Evolutionary conservation across 2,329 filamentous ascomycete genomes (phyloP), one percentile per base, ranked within the genome.

Genomic region (Geoglossum cookeanum): DNA sequence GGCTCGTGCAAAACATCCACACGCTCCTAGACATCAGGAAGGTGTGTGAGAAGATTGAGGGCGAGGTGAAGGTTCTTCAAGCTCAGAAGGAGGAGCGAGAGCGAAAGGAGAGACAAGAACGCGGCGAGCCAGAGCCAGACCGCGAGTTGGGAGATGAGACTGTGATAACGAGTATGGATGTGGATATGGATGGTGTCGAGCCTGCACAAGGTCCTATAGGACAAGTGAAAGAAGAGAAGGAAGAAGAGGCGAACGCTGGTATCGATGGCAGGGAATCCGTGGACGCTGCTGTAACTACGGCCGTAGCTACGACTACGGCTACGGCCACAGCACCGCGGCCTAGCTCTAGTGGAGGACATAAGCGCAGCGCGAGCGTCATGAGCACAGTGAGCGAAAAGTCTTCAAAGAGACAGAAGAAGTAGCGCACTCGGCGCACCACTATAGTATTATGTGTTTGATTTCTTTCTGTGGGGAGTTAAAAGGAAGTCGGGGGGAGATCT

Each of bases 351-450:
- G 55, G 59, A 22, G 66, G 66, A 0, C 83, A 85, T 61, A 94
- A 94, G 72, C 78, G 88, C 59, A 92, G 87, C 66, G 87, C 87
- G 1, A 94, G 87, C 67, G 86, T 89, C 35, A 68, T 94, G 56
- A 91, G 86, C 67, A 73, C 75, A 15, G 72, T 72, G 4, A 88
- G 84, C 66, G 83, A 87, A 58, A 76, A 75, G 66, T 75, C 72
- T 62, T 65, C 66, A 6, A 78, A 77, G 65, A 69, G 74, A 56
- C 72, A 74, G 64, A 73, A 70, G 63, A 53, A 53, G 32, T 53
- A 22, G n/a, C 3, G 6, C 9, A 45, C 37, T 42, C 37, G 11
- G 37, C 6, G n/a, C n/a, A n/a, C n/a, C n/a, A n/a, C n/a, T n/a
- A n/a, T n/a, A n/a, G n/a, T n/a, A n/a, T n/a, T n/a, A n/a, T n/a